Conservation (phyloP, 1,284 basidiomycete species). For the Vanrija humicola region DNA sequence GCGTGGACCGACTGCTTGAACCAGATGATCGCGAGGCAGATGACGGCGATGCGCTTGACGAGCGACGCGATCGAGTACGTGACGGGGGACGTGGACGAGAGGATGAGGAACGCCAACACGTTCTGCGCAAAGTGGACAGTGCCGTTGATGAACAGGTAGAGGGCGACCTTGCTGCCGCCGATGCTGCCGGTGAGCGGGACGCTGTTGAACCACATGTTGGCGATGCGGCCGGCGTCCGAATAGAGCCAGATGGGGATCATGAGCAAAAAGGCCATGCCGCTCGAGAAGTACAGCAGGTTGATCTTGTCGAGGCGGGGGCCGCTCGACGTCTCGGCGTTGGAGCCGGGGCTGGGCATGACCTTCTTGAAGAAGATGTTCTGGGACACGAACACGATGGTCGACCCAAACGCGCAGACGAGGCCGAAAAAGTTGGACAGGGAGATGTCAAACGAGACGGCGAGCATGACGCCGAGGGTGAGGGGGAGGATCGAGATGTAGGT, state of each 20-base stretch:
- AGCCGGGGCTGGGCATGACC: slow-evolving; percentile 69
- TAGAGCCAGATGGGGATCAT: slow-evolving; percentile 94
- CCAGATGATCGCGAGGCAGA: slow-evolving; percentile 96
- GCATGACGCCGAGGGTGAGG: slow-evolving; percentile 92
- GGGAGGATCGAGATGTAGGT: slow-evolving; percentile 95
- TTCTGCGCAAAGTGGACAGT: slow-evolving; percentile 96
- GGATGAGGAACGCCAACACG: slow-evolving; percentile 93
- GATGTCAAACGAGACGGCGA: slow-evolving; percentile 90
- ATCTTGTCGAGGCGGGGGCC: slow-evolving; percentile 82
- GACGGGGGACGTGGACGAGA: slow-evolving; percentile 92
- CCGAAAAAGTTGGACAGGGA: slow-evolving; percentile 78
- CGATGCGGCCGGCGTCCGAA: slow-evolving; percentile 68
- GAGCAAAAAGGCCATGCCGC: slow-evolving; percentile 85
- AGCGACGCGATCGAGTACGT: slow-evolving; percentile 98
- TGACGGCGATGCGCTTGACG: slow-evolving; percentile 96
- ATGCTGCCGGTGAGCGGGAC: slow-evolving; percentile 7
- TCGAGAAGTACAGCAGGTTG: slow-evolving; percentile 92
- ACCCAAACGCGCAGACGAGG: slow-evolving; percentile 85
- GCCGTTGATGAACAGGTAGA: slow-evolving; percentile 86
- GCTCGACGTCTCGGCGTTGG: slow-evolving; percentile 40
- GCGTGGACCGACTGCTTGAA: slow-evolving; percentile 83
- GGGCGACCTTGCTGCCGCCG: slow-evolving; percentile 41
- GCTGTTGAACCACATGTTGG: slow-evolving; percentile 48
- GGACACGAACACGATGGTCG: slow-evolving; percentile 91
- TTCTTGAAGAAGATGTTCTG: slow-evolving; percentile 99